These are phyloP conservation scores for Adansonia madagascariensis DNA, from an alignment of 441 rosid species.

Conservation along the genomic window DNA sequence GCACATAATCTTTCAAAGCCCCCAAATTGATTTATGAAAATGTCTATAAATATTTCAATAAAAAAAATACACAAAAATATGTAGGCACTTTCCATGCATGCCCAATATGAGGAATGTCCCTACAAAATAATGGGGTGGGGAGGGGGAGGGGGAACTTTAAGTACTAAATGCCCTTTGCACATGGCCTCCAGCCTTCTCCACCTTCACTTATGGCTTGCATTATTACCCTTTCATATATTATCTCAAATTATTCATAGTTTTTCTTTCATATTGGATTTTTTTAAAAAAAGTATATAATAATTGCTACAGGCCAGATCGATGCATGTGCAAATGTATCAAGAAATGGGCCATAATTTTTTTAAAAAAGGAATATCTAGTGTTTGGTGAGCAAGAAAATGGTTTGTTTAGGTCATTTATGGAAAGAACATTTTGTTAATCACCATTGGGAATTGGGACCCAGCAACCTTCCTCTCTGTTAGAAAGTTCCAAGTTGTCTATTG, in stretches of 20 bases:
- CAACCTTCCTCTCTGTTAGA: constrained; percentile 28
- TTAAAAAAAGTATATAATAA: constrained; percentile 20
- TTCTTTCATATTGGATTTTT: constrained; percentile 21
- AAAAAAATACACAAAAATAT: neutral
- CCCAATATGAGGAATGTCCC: constrained; percentile 27
- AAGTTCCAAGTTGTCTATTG: constrained; percentile 46
- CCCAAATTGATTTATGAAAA: constrained; percentile 28
- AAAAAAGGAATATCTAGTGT: constrained; percentile 13
- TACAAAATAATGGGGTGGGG: constrained; percentile 27
- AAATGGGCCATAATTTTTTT: constrained; percentile 22
- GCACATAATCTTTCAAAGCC: constrained; percentile 32
- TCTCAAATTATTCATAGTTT: neutral
- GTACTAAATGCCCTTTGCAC: constrained; percentile 37
- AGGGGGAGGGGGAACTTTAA: too few relatives aligned
- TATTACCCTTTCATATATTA: constrained; percentile 33
- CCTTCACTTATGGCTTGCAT: constrained; percentile 37
- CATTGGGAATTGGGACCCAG: constrained; percentile 10
- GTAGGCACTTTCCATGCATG: constrained; percentile 12
- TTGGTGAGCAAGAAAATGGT: constrained; percentile 44
- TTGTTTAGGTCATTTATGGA: constrained; percentile 17
- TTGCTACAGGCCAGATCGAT: constrained; percentile 43
- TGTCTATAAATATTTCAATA: neutral
- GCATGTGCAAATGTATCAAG: constrained; percentile 43
- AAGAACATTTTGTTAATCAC: constrained; percentile 9
- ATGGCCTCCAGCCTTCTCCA: constrained; percentile 47